Percentiles rank a stretch among this genome's conserved stretches.
These are phyloP conservation scores for Colletotrichum navitas DNA, from an alignment of 2,329 filamentous ascomycete genomes.

Conservation along the genomic window DNA sequence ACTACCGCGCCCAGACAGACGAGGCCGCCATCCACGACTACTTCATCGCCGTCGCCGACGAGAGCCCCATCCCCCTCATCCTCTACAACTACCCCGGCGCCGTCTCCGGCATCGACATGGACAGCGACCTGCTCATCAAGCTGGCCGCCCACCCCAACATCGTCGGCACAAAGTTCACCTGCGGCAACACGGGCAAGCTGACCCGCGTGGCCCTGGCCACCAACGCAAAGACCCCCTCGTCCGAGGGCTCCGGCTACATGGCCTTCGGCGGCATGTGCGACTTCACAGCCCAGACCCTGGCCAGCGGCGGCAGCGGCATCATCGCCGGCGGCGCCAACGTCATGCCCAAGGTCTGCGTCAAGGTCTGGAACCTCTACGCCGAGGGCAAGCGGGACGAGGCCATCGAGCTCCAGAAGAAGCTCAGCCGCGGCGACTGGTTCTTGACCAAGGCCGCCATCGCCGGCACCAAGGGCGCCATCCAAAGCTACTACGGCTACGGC, in stretches of 20 bases:
- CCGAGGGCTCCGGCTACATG: slow-evolving; percentile 77
- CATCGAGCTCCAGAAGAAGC: slow-evolving; percentile 79
- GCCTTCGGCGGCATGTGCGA: slow-evolving; percentile 90
- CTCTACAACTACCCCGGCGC: slow-evolving; percentile 94
- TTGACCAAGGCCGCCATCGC: slow-evolving; percentile 86
- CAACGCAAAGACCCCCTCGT: slow-evolving; percentile 75
- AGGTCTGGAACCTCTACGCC: slow-evolving; percentile 81
- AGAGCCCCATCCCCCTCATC: slow-evolving; percentile 80
- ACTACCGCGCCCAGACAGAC: slow-evolving; percentile 83
- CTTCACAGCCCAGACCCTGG: slow-evolving; percentile 85
- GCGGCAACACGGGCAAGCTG: slow-evolving; percentile 89
- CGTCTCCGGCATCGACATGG: slow-evolving; percentile 88
- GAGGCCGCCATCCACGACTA: slow-evolving; percentile 80
- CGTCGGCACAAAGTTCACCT: slow-evolving; percentile 91
- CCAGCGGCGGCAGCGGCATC: slow-evolving; percentile 84
- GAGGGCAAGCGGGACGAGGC: slow-evolving; percentile 82
- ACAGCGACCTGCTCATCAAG: slow-evolving; percentile 86
- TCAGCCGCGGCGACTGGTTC: slow-evolving; percentile 85
- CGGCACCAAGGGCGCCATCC: slow-evolving; percentile 86
- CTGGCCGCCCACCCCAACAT: slow-evolving; percentile 87
- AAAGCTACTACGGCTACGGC: slow-evolving; percentile 86
- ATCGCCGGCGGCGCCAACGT: slow-evolving; percentile 90
- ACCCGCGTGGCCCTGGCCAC: slow-evolving; percentile 82
- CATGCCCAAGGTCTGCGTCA: slow-evolving; percentile 84
- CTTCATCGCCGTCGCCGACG: slow-evolving; percentile 81